phyloP scores from a whole-genome alignment of 768 basidiomycete genomes.

The Saitozyma podzolica region DNA sequence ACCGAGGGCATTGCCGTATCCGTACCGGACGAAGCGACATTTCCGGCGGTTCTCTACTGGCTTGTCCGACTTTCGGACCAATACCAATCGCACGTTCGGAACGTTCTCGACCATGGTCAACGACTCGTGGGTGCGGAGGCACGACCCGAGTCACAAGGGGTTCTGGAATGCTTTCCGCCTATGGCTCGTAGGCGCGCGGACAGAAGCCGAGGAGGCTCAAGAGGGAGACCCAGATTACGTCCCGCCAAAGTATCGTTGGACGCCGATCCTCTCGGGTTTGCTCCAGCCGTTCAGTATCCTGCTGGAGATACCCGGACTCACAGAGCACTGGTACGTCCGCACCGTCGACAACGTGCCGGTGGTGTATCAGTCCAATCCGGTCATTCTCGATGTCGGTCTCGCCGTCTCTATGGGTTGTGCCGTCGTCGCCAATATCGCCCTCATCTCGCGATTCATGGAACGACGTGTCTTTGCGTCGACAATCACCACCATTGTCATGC shows the following conservation, averaged over 20 bases:
- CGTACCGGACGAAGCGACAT: too few species aligned
- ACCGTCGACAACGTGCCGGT: constrained; percentile 58
- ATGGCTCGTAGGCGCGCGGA: constrained; percentile 8
- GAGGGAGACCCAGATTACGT: constrained; percentile 19
- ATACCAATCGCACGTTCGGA: too few species aligned
- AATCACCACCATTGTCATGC: constrained; percentile 62
- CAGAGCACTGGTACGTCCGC: constrained; percentile 61
- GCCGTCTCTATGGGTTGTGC: constrained; percentile 69
- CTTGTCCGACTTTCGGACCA: too few species aligned
- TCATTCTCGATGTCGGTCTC: constrained; percentile 64
- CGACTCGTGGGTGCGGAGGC: constrained; percentile 9
- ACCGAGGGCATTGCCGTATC: too few species aligned
- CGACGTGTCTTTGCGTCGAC: constrained; percentile 65
- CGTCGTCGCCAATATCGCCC: constrained; percentile 66
- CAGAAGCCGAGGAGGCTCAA: not conserved
- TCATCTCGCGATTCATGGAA: constrained; percentile 73
- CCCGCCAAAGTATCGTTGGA: constrained; percentile 27
- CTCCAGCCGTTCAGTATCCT: constrained; percentile 64
- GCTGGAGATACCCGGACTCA: constrained; percentile 78
- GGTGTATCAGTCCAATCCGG: constrained; percentile 60
- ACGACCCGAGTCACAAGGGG: constrained; percentile 10
- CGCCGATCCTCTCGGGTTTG: constrained; percentile 28
- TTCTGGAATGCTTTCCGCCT: constrained; percentile 8
- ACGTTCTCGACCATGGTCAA: constrained; percentile 3
- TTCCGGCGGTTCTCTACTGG: too few species aligned